These are phyloP conservation scores for Apiotrichum veenhuisii DNA, from an alignment of 1,284 basidiomycete genomes.

Conservation along the genomic window DNA sequence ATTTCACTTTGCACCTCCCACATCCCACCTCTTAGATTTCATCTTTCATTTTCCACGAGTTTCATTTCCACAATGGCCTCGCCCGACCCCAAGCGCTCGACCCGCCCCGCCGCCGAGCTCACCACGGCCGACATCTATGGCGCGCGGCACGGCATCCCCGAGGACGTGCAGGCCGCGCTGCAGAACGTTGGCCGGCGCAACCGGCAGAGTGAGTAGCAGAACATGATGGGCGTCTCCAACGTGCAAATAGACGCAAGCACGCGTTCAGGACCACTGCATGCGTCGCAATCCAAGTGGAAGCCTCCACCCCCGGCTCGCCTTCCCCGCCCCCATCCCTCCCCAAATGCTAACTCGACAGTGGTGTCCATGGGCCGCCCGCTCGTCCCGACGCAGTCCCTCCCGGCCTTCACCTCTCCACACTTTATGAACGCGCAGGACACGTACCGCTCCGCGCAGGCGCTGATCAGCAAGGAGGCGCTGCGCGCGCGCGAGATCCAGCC, in stretches of 20 bases:
- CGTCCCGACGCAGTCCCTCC: conserved; percentile 35
- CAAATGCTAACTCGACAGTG: conserved; percentile 4
- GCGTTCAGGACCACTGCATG: no score
- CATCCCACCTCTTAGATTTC: no score
- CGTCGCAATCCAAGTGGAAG: no score
- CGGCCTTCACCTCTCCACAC: conserved; percentile 17
- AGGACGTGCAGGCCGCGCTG: conserved; percentile 29
- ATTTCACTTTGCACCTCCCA: no score
- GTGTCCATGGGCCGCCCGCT: conserved; percentile 30
- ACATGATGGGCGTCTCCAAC: no score
- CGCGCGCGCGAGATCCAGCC: conserved; percentile 34
- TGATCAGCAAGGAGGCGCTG: conserved; percentile 31
- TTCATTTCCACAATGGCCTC: conserved; percentile 8
- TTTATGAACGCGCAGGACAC: conserved; percentile 22
- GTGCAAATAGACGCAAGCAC: no score
- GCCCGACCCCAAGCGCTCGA: conserved; percentile 24
- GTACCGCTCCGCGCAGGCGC: conserved; percentile 21
- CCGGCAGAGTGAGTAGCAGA: conserved; percentile 31
- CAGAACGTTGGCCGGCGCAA: conserved; percentile 34
- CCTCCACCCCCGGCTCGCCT: no score
- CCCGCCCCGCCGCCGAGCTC: conserved; percentile 14
- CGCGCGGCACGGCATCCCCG: conserved; percentile 32
- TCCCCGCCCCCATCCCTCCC: no score
- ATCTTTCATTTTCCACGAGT: no score
- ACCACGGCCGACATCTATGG: conserved; percentile 41